Conservation (phyloP, 1,284 basidiomycete genomes). For the Naganishia liquefaciens region DNA sequence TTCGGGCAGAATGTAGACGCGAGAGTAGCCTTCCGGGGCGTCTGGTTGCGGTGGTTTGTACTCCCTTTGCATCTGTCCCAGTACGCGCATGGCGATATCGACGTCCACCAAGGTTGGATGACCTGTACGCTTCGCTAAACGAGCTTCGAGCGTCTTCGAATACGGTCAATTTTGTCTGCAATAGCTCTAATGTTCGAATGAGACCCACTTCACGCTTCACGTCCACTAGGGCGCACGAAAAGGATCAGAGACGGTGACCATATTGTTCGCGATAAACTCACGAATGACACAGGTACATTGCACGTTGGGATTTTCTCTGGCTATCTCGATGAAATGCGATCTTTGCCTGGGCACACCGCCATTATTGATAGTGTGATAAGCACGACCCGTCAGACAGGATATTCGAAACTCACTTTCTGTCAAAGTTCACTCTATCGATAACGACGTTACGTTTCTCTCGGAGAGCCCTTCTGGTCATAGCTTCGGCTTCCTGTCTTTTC, state of each 20-base stretch:
- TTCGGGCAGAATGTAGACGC: constrained; percentile 39
- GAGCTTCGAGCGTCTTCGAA: constrained; percentile 38
- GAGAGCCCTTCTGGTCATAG: constrained; percentile 39
- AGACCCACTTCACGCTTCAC: constrained; percentile 22
- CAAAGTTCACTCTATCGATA: constrained; percentile 51
- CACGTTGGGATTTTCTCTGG: constrained; percentile 29
- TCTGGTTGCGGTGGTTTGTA: constrained; percentile 39
- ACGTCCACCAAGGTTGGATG: constrained; percentile 50
- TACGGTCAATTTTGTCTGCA: constrained; percentile 33
- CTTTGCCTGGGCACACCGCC: constrained; percentile 42
- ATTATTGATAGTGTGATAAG: background rate
- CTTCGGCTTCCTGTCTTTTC: constrained; percentile 49
- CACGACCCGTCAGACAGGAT: background rate
- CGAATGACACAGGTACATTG: constrained; percentile 30
- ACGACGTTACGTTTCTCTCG: constrained; percentile 46
- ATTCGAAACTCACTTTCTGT: constrained; percentile 42
- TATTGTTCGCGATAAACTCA: constrained; percentile 14
- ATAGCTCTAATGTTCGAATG: background rate
- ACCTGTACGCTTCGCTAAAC: constrained; percentile 39
- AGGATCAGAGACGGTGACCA: background rate
- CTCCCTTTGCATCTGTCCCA: constrained; percentile 42
- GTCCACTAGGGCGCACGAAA: constrained; percentile 9
- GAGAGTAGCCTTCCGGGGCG: constrained; percentile 44
- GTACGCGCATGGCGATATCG: constrained; percentile 44
- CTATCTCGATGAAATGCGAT: constrained; percentile 49